These are phyloP conservation scores for Dissophora globulifera DNA, from an alignment of 192 early-diverging fungal species.

Conservation along the genomic window DNA sequence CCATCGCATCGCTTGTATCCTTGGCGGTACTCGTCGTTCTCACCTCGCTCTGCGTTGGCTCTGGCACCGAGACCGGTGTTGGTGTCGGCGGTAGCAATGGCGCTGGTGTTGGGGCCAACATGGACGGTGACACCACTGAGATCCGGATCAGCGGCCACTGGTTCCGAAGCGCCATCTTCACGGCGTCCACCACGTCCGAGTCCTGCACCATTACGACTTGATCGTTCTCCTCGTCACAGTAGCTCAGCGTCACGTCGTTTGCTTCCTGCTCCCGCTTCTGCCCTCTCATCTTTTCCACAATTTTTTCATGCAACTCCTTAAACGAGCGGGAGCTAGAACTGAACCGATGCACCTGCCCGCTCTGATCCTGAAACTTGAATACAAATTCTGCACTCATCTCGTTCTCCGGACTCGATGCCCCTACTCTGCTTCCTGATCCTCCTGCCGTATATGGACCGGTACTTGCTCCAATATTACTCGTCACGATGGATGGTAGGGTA, in stretches of 20 bases:
- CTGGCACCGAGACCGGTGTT: no score
- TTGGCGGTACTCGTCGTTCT: no score
- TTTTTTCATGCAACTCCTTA: constrained; percentile 61
- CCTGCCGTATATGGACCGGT: no score
- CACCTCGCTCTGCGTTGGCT: no score
- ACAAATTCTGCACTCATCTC: constrained; percentile 45
- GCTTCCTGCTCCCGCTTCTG: constrained; percentile 17
- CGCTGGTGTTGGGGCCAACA: no score
- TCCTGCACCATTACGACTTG: constrained; percentile 73
- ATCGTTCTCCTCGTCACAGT: constrained; percentile 90
- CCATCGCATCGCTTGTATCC: no score
- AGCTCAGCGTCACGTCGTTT: constrained; percentile 54
- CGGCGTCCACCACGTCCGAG: constrained; percentile 81
- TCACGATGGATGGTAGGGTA: no score
- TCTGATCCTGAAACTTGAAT: constrained; percentile 72
- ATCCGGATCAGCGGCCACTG: constrained; percentile 28
- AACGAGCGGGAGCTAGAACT: constrained; percentile 56
- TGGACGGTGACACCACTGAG: neutral
- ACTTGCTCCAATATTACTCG: no score
- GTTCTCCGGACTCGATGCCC: constrained; percentile 15
- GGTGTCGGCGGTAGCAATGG: no score
- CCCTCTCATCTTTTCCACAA: constrained; percentile 64
- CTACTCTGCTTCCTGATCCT: constrained; percentile 15
- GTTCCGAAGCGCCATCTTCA: constrained; percentile 66
- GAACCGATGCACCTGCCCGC: constrained; percentile 76